Evolutionary conservation across 148 eudicot genomes (phyloP).

Genomic region (Salicornia ramosissima): DNA sequence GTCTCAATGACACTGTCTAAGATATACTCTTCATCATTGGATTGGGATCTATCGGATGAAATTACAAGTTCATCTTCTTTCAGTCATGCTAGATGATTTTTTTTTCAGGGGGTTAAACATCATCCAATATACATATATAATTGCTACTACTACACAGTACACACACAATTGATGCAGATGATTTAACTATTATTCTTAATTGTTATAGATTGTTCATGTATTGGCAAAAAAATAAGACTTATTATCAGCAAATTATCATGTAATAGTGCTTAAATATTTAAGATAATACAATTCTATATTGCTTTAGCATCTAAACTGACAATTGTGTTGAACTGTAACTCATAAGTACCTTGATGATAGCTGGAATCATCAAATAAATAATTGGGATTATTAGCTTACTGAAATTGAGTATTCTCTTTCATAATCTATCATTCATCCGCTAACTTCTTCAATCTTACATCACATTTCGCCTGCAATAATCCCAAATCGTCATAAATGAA

Average conservation of each 20-base stretch:
- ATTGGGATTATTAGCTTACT: conserved; percentile 17
- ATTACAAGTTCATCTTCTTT: conserved; percentile 34
- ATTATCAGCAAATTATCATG: not conserved
- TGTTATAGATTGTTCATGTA: too few relatives aligned
- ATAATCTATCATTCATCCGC: conserved; percentile 35
- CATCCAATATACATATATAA: too few relatives aligned
- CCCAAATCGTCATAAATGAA: not conserved
- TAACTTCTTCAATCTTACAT: conserved; percentile 47
- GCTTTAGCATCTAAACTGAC: too few relatives aligned
- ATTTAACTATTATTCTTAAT: too few relatives aligned
- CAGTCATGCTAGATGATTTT: conserved; percentile 13
- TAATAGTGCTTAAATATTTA: not conserved
- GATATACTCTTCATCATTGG: conserved; percentile 55
- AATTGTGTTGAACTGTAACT: too few relatives aligned
- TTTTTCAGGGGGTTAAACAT: too few relatives aligned
- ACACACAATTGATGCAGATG: not conserved
- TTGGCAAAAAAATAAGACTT: too few relatives aligned
- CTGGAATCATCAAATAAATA: conserved; percentile 13
- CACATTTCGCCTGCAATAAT: conserved; percentile 42
- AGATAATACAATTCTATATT: too few relatives aligned
- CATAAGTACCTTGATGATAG: conserved; percentile 8
- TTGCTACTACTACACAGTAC: too few relatives aligned
- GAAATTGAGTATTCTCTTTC: conserved; percentile 24
- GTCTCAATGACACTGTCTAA: conserved; percentile 50
- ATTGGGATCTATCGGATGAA: conserved; percentile 81